Conservation (phyloP, 441 rosid genomes). For the Kokia cookei region DNA sequence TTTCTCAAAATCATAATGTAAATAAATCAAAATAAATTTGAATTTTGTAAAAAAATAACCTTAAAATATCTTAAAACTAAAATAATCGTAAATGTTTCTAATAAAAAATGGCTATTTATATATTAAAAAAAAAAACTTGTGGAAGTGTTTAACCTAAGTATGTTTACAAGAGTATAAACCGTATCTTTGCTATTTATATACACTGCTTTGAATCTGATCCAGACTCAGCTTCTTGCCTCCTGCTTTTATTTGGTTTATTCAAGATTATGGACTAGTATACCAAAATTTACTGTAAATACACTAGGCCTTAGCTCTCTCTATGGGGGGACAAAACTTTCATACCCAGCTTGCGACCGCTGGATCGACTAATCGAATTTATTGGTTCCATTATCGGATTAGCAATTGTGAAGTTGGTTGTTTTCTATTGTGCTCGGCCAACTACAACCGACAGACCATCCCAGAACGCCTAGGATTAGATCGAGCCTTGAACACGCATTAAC, state of each 20-base stretch:
- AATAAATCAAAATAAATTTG: too few species aligned
- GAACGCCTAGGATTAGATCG: constrained; percentile 73
- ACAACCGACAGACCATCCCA: constrained; percentile 95
- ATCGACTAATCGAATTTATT: constrained; percentile 8
- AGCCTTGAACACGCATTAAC: constrained; percentile 66
- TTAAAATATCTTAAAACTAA: too few species aligned
- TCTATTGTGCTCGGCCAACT: constrained; percentile 73
- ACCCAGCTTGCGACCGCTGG: constrained; percentile 34
- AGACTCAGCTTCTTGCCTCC: constrained; percentile 27
- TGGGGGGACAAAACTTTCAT: constrained; percentile 53
- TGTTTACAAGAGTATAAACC: constrained; percentile 40
- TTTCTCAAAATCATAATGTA: too few species aligned
- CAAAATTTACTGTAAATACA: constrained; percentile 17
- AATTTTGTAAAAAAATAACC: too few species aligned
- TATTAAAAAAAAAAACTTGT: neutral
- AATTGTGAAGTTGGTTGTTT: constrained; percentile 46
- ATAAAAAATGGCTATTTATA: neutral
- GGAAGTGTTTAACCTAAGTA: neutral
- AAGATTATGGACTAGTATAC: constrained; percentile 13
- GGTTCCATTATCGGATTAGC: constrained; percentile 22
- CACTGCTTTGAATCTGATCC: constrained; percentile 33
- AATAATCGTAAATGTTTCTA: too few species aligned
- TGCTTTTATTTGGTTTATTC: constrained; percentile 23
- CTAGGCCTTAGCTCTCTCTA: constrained; percentile 22
- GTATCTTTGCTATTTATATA: constrained; percentile 43